Conservation (phyloP, 768 basidiomycete genomes). For the Pisolithus orientalis region DNA sequence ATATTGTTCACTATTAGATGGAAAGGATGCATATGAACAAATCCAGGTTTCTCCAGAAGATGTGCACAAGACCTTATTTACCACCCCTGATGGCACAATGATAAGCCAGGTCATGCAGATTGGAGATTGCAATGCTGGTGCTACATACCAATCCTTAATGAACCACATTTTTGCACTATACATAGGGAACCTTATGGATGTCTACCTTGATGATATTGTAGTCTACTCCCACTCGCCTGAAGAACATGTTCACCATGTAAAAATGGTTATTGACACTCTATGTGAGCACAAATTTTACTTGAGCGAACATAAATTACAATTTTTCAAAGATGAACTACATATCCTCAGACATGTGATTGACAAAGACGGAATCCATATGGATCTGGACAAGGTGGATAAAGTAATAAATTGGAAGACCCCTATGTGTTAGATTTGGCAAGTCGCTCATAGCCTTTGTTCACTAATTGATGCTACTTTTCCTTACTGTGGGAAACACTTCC, state of each 20-base stretch:
- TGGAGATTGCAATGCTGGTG: no score
- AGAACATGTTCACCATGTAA: slow-evolving; percentile 26
- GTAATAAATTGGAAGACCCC: slow-evolving; percentile 33
- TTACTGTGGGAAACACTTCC: no score
- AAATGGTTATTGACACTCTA: slow-evolving; percentile 30
- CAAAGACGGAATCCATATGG: slow-evolving; percentile 34
- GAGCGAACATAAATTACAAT: slow-evolving; percentile 29
- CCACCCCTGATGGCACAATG: slow-evolving; percentile 39
- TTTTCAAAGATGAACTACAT: slow-evolving; percentile 24
- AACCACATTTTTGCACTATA: slow-evolving; percentile 31
- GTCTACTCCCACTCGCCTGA: slow-evolving; percentile 26
- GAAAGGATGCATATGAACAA: slow-evolving; percentile 28
- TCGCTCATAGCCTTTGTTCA: no score
- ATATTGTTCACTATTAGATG: slow-evolving; percentile 21
- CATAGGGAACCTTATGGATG: slow-evolving; percentile 28
- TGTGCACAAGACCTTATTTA: slow-evolving; percentile 21
- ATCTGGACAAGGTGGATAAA: slow-evolving; percentile 36
- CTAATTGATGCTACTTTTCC: no score
- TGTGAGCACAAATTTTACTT: slow-evolving; percentile 31
- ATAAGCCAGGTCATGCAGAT: slow-evolving; percentile 20
- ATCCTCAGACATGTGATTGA: slow-evolving; percentile 33
- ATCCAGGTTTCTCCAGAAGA: slow-evolving; percentile 20
- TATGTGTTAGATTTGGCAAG: no score
- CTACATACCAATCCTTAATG: slow-evolving; percentile 3
- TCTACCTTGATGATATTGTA: slow-evolving; percentile 31